phyloP scores from a whole-genome alignment of 2,329 filamentous ascomycete species.

The Fusarium hostae region DNA sequence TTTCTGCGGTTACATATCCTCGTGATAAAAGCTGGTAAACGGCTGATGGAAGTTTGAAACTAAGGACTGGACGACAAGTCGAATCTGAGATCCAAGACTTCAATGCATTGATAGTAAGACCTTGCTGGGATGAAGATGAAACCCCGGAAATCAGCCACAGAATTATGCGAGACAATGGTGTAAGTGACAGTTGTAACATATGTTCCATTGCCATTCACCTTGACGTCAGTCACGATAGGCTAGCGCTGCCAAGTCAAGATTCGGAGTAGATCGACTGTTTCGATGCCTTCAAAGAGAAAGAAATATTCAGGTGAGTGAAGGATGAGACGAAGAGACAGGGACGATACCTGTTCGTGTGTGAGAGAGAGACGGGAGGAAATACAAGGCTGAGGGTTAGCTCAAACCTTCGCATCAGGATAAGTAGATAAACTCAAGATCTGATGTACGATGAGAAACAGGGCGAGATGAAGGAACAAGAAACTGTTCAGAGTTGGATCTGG shows the following conservation, averaged over 20 bases:
- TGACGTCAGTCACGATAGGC: slow-evolving; percentile 12
- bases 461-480: slow-evolving; percentile 4
- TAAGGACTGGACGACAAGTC: slow-evolving; percentile 20
- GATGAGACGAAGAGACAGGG: slow-evolving; percentile 39
- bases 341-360: slow-evolving; percentile 19
- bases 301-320: slow-evolving; percentile 3
- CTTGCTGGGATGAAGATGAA: slow-evolving; percentile 40
- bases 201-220: slow-evolving; percentile 5
- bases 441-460: slow-evolving; percentile 2
- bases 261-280: slow-evolving; percentile 14
- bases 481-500: neutral
- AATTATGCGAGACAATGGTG: slow-evolving; percentile 34
- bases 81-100: slow-evolving; percentile 25
- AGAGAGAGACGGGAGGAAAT: slow-evolving; percentile 24
- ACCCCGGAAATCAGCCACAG: slow-evolving; percentile 27
- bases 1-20: slow-evolving; percentile 1
- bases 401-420: slow-evolving; percentile 2
- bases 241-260: neutral
- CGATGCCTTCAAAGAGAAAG: slow-evolving; percentile 23
- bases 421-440: slow-evolving; percentile 20
- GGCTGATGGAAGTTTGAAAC: slow-evolving; percentile 9
- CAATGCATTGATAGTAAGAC: slow-evolving; percentile 20
- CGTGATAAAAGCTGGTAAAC: neutral
- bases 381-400: slow-evolving; percentile 7
- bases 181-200: slow-evolving; percentile 18